Base-by-base conservation (phyloP, 1,284 basidiomycete species). In the Ustilago curta region DNA sequence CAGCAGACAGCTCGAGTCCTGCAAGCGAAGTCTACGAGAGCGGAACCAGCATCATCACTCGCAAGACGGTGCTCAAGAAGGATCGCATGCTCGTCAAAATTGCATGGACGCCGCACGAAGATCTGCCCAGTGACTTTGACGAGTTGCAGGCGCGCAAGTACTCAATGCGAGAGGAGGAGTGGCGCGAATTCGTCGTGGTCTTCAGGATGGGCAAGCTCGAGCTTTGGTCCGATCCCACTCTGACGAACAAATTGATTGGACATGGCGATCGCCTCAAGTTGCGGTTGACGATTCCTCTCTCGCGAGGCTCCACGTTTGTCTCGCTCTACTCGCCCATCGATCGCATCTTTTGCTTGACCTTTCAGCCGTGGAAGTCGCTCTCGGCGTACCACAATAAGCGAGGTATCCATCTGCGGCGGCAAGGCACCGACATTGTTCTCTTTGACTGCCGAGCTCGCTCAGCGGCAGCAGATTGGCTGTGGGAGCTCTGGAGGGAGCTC, bases 41-140 rank as follows among this genome's bases (percentile, higher is more conserved):
- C 37, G 65, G 65, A 14, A 32, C 54, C 25, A 65, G 49, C 47
- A 52, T 77, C 47, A 64, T 79, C 52, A 76, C 74, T 6, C 65
- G 65, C 39, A 66, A 56, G 25, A 69, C 67, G 16, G 70, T 77
- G 16, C 60, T 81, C 23, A 84, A 84, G 90, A 70, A 84, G 92
- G 93, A 94, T 84, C 88, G 93, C 73, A 94, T 95, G 92, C 88
- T 94, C 14, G 90, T 95, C 47, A 89, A 92, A 68, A 87, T 91
- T 9, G 89, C 88, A 49, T 89, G 91, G 78, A 89, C 89, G 5
- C 88, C 88, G 57, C 85, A 86, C 4, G 89, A 89, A 62, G 85
- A 85, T 25, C 76, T 92, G 1, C 85, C 88, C 4, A 72, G 81
- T 6, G 84, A 87, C 50, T 93, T 93, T 77, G 90, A 93, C 78